Conservation (phyloP, 148 eudicot genomes). For the Simmondsia chinensis region DNA sequence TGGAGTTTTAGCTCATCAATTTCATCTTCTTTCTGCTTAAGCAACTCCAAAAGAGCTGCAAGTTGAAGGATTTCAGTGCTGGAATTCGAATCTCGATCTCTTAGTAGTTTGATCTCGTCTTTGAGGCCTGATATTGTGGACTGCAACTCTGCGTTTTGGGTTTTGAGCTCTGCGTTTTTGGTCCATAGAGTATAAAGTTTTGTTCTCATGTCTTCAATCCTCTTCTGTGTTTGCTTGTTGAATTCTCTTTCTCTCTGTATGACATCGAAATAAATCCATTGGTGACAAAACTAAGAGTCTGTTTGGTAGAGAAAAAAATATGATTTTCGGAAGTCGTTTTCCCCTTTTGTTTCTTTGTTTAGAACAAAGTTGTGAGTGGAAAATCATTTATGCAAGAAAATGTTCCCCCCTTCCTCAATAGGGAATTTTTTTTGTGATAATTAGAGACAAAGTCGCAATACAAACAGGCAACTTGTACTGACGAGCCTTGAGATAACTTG, state of each 20-base stretch:
- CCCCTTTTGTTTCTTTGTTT: no score
- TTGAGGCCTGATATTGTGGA: slow-evolving; percentile 56
- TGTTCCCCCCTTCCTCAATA: no score
- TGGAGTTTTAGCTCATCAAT: slow-evolving; percentile 27
- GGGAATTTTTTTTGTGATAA: no score
- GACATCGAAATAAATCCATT: not conserved
- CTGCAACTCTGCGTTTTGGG: slow-evolving; percentile 40
- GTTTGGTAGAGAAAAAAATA: no score
- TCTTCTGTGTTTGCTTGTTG: slow-evolving; percentile 36
- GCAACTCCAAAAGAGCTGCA: slow-evolving; percentile 14
- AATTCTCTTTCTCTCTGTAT: slow-evolving; percentile 62
- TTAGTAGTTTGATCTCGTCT: slow-evolving; percentile 54
- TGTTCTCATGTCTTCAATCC: slow-evolving; percentile 48
- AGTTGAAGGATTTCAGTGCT: slow-evolving; percentile 8
- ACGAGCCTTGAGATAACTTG: no score
- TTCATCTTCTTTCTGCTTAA: slow-evolving; percentile 40
- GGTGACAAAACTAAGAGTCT: no score
- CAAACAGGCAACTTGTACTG: no score
- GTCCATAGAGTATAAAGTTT: slow-evolving; percentile 37
- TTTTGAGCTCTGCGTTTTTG: slow-evolving; percentile 47
- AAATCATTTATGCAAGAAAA: no score
- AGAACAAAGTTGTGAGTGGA: no score
- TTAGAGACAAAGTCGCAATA: no score
- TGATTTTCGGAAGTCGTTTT: no score
- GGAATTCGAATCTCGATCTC: slow-evolving; percentile 10